Base-by-base conservation (phyloP, 176 grass and related monocot genomes). In the Musa beccarii region DNA sequence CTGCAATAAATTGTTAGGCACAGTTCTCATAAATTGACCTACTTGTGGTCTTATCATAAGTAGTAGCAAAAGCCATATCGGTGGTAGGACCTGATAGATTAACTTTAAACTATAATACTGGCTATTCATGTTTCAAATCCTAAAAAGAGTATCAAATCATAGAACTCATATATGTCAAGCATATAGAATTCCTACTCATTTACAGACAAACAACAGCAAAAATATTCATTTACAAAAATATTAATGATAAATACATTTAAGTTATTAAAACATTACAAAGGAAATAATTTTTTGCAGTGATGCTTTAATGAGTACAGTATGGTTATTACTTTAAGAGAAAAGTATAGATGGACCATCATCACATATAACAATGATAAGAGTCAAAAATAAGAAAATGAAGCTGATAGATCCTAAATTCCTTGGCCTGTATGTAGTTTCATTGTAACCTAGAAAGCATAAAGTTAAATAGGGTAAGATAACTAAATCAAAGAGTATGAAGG, bases 371-470 rank as follows among this genome's bases (percentile, higher is more conserved):
- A 17, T 64, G 10, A 26, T 14, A 8, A 66, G 11, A 66, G 3
- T 14, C 25, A 66, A 68, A 12, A 43, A 68, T 43, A 26, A 68
- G 15, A 22, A 12, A 10, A 34, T 68, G 65, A 68, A 22, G 21
- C 8, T n/a, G 17, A 20, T 61, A 61, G 3, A 14, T 17, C 17
- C 8, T 43, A 68, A 34, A 56, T 56, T 68, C 10, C 20, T 66
- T 57, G 10, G 19, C n/a, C 73, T 74, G 20, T 56, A 20, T 76
- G 63, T 7, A 52, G 51, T 50, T 63, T n/a, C 11, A 50, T 10
- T 43, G 34, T 51, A 64, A 74, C 68, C 1, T 55, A 82, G 16
- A 68, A 55, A 66, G n/a, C 51, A 10, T 66, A 79, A 29, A 17
- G 68, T 63, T 17, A 22, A 66, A 78, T 50, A 69, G 34, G 15